Evolutionary conservation across 1,284 basidiomycete genomes (phyloP), one percentile per base, ranked within the genome.

Genomic region (Afroboletus lepidellus): DNA sequence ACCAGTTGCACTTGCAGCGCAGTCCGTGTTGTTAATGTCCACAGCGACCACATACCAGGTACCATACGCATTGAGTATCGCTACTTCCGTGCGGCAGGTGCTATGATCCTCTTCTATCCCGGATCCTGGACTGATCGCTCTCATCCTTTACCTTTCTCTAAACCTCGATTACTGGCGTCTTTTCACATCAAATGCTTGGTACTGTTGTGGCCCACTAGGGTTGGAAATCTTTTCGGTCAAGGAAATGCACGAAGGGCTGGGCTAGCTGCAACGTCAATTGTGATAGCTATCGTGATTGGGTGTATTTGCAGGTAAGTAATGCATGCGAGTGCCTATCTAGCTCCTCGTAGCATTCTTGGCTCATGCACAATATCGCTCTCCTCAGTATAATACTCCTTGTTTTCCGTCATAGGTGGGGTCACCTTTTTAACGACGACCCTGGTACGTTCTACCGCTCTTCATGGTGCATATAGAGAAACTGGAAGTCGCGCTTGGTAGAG

Each of bases 31-130:
- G 11, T 75, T 92, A 4, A 81, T 89, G 3, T 90, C 83, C 50
- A 80, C 78, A n/a, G 86, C 90, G 3, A 84, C 85, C 3, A 89
- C 90, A 7, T 96, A 84, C 68, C 94, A 97, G 67, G 87, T 87
- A 2, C 93, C 94, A 0, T 92, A 85, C 58, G 84, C 91, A 0
- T 72, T 96, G 23, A 82, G 87, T 51, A 80, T 94, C 5, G 92
- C 94, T 2, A 77, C 87, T 0, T 88, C 92, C 30, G 93, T 97
- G 27, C 83, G 94, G 81, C 88, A 65, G 42, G 76, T 69, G 52
- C 62, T 48, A 25, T 30, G 30, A 13, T 30, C 3, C 11, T 8
- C n/a, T n/a, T n/a, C n/a, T n/a, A n/a, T n/a, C n/a, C n/a, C n/a
- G n/a, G 13, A 30, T 18, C 7, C 18, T 42, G 37, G 30, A 30